Percentiles rank a stretch among this genome's conserved stretches.
Conservation (phyloP, 192 early-diverging fungal genomes). For the Rhizophagus sp. region DNA sequence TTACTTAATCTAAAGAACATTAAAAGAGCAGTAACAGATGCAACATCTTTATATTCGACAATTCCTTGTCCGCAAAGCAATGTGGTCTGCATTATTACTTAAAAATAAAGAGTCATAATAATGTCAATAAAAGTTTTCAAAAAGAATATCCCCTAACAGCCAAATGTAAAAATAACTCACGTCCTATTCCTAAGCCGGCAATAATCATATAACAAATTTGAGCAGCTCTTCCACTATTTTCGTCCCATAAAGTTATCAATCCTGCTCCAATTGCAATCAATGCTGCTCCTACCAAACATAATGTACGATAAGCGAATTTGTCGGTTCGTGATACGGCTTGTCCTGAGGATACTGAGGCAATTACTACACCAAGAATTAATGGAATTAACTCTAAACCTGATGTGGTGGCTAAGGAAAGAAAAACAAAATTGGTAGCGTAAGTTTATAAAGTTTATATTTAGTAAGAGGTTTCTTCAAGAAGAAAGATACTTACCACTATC, state of each 20-base stretch:
- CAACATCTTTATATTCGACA: constrained; percentile 66
- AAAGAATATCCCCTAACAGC: no score
- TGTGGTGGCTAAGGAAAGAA: constrained; percentile 51
- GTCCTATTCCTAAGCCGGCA: constrained; percentile 73
- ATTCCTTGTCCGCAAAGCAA: constrained; percentile 74
- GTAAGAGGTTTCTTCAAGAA: no score
- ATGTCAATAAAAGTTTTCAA: neutral
- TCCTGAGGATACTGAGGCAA: constrained; percentile 68
- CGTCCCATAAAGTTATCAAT: constrained; percentile 64
- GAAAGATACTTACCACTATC: constrained; percentile 34
- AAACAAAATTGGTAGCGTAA: neutral
- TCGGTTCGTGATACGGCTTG: constrained; percentile 51
- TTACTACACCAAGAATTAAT: constrained; percentile 70
- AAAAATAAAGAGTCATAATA: neutral
- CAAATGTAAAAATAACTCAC: neutral
- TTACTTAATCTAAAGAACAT: constrained; percentile 53
- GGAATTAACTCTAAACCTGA: constrained; percentile 78
- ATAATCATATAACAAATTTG: constrained; percentile 68
- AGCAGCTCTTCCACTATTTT: constrained; percentile 43
- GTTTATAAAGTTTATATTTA: neutral
- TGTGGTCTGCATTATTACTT: constrained; percentile 66
- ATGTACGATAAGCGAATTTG: constrained; percentile 59
- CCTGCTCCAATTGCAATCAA: constrained; percentile 63
- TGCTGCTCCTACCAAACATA: constrained; percentile 62
- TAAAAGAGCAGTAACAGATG: constrained; percentile 69